Conservation (phyloP, 2,329 filamentous ascomycete genomes). For the Colletotrichum godetiae region DNA sequence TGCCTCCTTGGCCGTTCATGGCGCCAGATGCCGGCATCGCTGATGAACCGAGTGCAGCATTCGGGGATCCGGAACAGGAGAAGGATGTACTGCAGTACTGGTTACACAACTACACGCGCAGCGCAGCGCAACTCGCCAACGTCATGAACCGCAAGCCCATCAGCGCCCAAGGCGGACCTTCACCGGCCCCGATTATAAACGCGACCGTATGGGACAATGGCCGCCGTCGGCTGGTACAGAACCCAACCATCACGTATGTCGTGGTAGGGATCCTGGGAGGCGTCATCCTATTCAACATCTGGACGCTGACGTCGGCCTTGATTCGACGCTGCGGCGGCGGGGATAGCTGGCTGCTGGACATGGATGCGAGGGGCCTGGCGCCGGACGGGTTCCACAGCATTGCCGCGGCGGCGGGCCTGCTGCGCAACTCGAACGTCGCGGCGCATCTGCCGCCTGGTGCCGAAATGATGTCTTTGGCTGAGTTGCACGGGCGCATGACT, state of each 20-base stretch:
- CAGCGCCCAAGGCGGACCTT: neutral
- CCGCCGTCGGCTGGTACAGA: slow-evolving; percentile 17
- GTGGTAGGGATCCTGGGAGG: neutral
- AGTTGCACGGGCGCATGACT: slow-evolving; percentile 4
- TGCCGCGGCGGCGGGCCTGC: neutral
- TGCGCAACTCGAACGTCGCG: neutral
- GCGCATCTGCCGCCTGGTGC: neutral
- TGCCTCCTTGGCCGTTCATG: neutral
- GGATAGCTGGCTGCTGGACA: neutral
- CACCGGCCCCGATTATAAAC: neutral
- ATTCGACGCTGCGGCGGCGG: neutral
- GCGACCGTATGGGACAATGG: neutral
- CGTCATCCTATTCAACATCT: neutral
- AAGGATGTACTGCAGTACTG: neutral
- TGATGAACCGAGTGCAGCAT: too few species aligned
- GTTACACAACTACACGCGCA: neutral
- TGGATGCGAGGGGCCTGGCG: slow-evolving; percentile 16
- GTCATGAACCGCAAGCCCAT: neutral
- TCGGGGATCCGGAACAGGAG: neutral
- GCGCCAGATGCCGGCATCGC: too few species aligned
- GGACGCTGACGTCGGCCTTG: neutral
- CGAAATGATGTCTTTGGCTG: neutral
- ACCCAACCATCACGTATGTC: slow-evolving; percentile 7
- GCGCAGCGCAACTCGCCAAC: slow-evolving; percentile 11
- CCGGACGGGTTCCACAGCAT: slow-evolving; percentile 5